Evolutionary conservation across 176 grass and related monocot species (phyloP).

Genomic region (Coix lacrymajobi): DNA sequence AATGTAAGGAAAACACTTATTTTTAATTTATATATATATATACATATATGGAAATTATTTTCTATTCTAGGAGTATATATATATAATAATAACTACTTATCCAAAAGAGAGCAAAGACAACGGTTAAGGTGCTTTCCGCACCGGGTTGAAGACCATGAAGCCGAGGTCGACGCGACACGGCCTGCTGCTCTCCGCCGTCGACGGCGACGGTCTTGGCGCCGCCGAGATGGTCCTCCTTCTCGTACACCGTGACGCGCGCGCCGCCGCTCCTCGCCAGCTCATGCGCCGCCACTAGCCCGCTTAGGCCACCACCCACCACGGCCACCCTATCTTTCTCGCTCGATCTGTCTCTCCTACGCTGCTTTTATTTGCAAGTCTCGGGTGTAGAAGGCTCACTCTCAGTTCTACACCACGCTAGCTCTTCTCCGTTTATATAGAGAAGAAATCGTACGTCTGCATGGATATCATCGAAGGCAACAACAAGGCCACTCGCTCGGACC

Average conservation of each 20-base stretch:
- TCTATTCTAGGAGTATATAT: no score
- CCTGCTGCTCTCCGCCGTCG: background rate
- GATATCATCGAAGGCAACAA: no score
- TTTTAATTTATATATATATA: no score
- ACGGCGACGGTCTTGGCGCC: conserved; percentile 52
- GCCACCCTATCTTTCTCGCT: conserved; percentile 39
- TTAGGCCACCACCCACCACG: conserved; percentile 65
- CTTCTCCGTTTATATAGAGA: no score
- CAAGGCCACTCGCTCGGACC: no score
- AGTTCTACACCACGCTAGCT: no score
- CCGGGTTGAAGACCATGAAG: background rate
- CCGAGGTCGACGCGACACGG: background rate
- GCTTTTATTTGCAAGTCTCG: no score
- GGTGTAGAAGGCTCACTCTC: no score
- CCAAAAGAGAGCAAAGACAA: background rate
- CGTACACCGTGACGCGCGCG: conserved; percentile 53
- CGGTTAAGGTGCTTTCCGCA: background rate
- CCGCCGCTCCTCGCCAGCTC: conserved; percentile 32
- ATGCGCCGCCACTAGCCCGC: conserved; percentile 57
- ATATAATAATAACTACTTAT: no score
- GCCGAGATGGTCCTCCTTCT: conserved; percentile 59
- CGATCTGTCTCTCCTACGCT: background rate
- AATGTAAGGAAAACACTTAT: no score
- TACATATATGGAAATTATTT: no score
- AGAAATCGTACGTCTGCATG: no score